Base-by-base conservation (phyloP, 371 early-diverging fungal genomes). In the Mucor piriformis region DNA sequence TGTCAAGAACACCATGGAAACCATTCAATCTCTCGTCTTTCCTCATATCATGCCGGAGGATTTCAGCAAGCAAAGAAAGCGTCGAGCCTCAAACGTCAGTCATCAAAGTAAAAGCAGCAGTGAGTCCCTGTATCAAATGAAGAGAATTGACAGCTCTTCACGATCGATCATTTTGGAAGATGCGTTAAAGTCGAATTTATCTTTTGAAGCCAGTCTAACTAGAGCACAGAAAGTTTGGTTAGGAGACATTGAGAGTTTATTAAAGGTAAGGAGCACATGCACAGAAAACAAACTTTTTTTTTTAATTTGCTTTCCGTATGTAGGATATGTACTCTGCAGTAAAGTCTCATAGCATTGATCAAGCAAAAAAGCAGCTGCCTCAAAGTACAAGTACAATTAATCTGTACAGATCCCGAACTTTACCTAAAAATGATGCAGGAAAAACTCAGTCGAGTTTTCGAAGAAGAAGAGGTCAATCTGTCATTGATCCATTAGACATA, bases 1-100 rank as follows among this genome's bases (percentile, higher is more conserved):
- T 62, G 58, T 82, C 24, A 76, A 76, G 29, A 83, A 86, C 44
- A 83, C 85, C 0, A 67, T 85, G 71, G 63, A 72, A 15, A 73
- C 81, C 0, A 62, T 86, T 7, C 69, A 52, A 18, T 15, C 47
- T 4, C 33, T 66, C 1, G 56, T 59, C 2, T 65, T 60, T 20
- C 66, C 66, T 50, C 15, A 55, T 21, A 7, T 55, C n/a, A 7
- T 55, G 13, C 6, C 13, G 2, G 52, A 35, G 1, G 40, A 25
- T 16, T 53, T 53, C 20, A 40, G 35, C 3, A 29, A 51, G 24
- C 53, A 48, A 24, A 12, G 42, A 49, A 54, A 54, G 10, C 59
- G 64, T 4, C 21, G 61, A 3, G 48, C 38, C 2, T 54, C 54
- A 24, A 29, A 49, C 27, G 40, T 34, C 5, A 59, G 65, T 21